Evolutionary conservation across 306 rosid genomes (phyloP), one percentile per base, ranked within the genome.

Genomic region (Vigna unguiculata): DNA sequence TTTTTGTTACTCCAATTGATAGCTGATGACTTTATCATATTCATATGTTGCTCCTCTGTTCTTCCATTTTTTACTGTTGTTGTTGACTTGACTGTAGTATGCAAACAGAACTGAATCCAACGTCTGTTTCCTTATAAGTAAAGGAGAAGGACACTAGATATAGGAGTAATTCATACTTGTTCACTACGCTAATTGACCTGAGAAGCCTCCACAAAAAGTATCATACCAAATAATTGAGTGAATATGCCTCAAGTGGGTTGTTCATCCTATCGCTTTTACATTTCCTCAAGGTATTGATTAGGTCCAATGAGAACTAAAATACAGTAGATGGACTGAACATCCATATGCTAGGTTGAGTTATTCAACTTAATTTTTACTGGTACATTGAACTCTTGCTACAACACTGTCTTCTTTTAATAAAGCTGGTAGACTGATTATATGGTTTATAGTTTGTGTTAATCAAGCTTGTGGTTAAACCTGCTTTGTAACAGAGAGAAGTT

Each of bases 401-500:
- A 19, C 17, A 12, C 25, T 22, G 0, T 69, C 59, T 49, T 63
- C 41, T 60, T 72, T 72, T 76, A 46, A 58, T 43, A 59, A 59
- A 11, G 40, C 61, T 51, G 45, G 57, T 55, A 58, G 74, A 67
- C 20, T 69, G 21, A 25, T 45, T 54, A 38, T 41, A 58, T 28
- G 67, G 80, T 78, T 79, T 67, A 36, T 80, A 64, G 34, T 61
- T 48, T 55, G 88, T 83, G 76, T 54, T 86, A 77, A 89, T 90
- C 90, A 84, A 32, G 88, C 71, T 77, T 77, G 71, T 74, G 88
- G 84, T 83, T 77, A 68, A 74, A 90, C 86, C 90, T 84, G 63
- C 83, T 84, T 89, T 90, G 88, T 61, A 90, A 92, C 96, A 92
- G 98, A 86, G 73, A 95, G 98, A 85, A 89, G 98, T 85, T 89